Percentiles rank a stretch among this genome's conserved stretches.
Evolutionary conservation across 2,329 filamentous ascomycete species (phyloP).

Genomic region (Anthostomella pinea): DNA sequence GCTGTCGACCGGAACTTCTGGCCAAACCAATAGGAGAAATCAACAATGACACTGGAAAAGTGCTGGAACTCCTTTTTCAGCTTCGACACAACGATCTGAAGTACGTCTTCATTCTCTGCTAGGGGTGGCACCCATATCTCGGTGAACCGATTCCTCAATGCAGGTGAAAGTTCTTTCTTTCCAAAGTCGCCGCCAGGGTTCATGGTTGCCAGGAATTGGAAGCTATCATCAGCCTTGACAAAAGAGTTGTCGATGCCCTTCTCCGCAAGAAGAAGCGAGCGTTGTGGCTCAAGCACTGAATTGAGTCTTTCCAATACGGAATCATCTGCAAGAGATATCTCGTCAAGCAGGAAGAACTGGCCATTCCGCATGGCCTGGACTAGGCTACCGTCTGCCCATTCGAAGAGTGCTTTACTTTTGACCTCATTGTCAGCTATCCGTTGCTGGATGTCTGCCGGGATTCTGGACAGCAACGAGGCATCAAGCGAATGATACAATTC

Average conservation of each 20-base stretch:
- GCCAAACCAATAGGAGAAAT: conserved; percentile 93
- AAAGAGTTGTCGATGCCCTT: conserved; percentile 85
- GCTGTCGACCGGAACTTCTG: conserved; percentile 72
- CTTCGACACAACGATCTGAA: conserved; percentile 81
- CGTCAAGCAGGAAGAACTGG: conserved; percentile 89
- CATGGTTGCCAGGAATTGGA: conserved; percentile 98
- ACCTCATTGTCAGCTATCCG: conserved; percentile 48
- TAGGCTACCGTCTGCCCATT: conserved; percentile 93
- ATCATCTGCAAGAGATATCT: conserved; percentile 96
- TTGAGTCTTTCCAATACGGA: conserved; percentile 95
- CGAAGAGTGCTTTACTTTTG: conserved; percentile 82
- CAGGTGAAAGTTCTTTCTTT: conserved; percentile 94
- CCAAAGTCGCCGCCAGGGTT: conserved; percentile 98
- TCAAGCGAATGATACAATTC: conserved; percentile 55
- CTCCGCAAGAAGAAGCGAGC: conserved; percentile 85
- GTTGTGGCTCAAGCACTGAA: conserved; percentile 86
- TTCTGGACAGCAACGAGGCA: conserved; percentile 37
- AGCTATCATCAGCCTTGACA: conserved; percentile 71
- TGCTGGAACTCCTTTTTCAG: conserved; percentile 53
- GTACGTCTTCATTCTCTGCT: conserved; percentile 78
- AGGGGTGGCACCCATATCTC: conserved; percentile 97
- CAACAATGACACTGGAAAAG: conserved; percentile 69
- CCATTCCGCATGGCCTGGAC: conserved; percentile 91
- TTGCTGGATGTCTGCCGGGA: conserved; percentile 49
- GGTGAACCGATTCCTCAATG: conserved; percentile 92